Evolutionary conservation across 1,284 basidiomycete species (phyloP), one percentile per base, ranked within the genome.

Genomic region (Vanrija sp.): DNA sequence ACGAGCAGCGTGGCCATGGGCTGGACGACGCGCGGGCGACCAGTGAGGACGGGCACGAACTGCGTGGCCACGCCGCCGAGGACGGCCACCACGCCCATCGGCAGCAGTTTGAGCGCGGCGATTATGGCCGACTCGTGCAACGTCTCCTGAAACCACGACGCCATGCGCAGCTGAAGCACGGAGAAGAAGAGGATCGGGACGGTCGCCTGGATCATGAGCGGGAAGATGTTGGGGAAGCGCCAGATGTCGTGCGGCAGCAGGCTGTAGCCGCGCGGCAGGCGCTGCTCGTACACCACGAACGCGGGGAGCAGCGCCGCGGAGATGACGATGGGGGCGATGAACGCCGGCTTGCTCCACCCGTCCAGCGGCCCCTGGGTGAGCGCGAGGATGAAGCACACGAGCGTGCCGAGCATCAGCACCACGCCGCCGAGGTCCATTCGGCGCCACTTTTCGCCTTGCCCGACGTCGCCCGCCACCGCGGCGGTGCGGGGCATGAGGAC

Each of bases 341-440:
- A 75, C 56, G 64, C 66, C 20, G 72, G 62, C 2, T 61, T 65
- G 20, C 54, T 51, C 71, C 72, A 75, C 7, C 73, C 73, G 22
- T 63, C 49, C 39, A 64, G 8, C 64, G 61, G 60, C 31, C 69
- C 67, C 53, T 72, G 71, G 12, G 73, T 75, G 61, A 75, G 69
- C n/a, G 60, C 68, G 50, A 73, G 66, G 55, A 75, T 72, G 64
- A 75, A 73, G 36, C 72, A 64, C 41, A 70, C 56, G 41, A 75
- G 63, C 31, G 60, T 49, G 8, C 64, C 65, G 38, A 73, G 50
- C 39, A 75, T 60, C 47, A 70, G 56, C 35, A 50, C 22, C 12
- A 73, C 72, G 31, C 73, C 73, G 47, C 62, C 64, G 14, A 75
- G 60, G 54, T 75, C 73, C 70, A 73, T 72, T 27, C 72, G 65